Percentiles rank a stretch among this genome's conserved stretches.
Conservation (phyloP, 2,329 filamentous ascomycete genomes). For the Cladophialophora bantiana region DNA sequence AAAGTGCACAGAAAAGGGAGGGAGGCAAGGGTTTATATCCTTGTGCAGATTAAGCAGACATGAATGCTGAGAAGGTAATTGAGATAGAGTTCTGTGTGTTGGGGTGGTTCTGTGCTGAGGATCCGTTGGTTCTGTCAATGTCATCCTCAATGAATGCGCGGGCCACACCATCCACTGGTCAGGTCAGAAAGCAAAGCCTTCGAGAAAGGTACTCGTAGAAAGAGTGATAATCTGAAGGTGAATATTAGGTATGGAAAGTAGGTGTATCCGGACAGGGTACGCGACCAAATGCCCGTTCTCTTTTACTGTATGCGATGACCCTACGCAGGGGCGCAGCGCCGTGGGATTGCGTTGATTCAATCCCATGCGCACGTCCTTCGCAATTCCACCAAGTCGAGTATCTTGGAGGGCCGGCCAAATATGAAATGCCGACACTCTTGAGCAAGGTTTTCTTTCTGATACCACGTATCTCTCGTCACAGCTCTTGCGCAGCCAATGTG, state of each 20-base stretch:
- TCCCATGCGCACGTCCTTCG: conserved; percentile 22
- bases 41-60: background rate
- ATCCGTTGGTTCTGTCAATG: background rate
- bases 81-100: background rate
- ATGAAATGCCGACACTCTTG: conserved; percentile 25
- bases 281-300: background rate
- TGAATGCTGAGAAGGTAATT: background rate
- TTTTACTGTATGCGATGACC: conserved; percentile 7
- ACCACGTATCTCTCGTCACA: background rate
- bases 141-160: background rate
- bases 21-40: background rate
- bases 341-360: background rate
- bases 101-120: background rate
- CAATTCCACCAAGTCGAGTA: conserved; percentile 27
- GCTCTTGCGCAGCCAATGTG: background rate
- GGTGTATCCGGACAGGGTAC: background rate
- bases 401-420: conserved; percentile 22
- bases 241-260: background rate
- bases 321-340: background rate
- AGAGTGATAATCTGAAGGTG: too few species aligned
- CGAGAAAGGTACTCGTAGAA: too few species aligned
- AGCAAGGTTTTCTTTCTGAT: conserved; percentile 19
- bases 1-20: background rate
- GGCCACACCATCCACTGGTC: background rate
- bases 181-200: background rate